Evolutionary conservation across 352 stramenopile genomes (phyloP), one percentile per base, ranked within the genome.

Genomic region (Nothophytophthora sp.): DNA sequence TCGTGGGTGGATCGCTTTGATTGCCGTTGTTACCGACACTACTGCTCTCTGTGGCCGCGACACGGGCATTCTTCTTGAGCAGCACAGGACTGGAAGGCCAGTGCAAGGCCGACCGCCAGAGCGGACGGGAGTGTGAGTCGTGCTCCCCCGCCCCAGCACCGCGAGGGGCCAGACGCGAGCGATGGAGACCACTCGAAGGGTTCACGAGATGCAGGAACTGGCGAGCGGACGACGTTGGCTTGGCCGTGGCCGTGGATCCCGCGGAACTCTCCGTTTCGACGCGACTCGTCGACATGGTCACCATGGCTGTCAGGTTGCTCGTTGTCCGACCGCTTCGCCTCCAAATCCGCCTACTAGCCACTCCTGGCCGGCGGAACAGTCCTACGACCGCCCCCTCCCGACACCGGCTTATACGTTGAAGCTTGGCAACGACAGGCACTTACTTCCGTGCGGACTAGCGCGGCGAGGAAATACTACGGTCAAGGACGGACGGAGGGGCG

Each of bases 41-140:
- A 37, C 27, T 65, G 30, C 16, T 55, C 11, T 69, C 40, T 30
- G 55, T 30, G 25, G 40, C 37, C 34, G 45, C 52, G 42, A 59
- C 23, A 12, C 61, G 59, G 12, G 49, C 48, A 34, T 69, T 67
- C 19, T 76, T 75, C 57, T 73, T 73, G 16, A 56, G 48, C 27
- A 73, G 52, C 12, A 53, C 46, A 0, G 62, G 34, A n/a, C 46
- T 71, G 4, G 53, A 72, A 4, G 66, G 51, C 70, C 70, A 76
- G 1, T 70, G 44, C 30, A 68, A 30, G 25, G 51, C 55, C n/a
- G 73, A 64, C 29, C 49, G 67, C 70, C 70, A 76, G 30, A 68
- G 30, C 18, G 59, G 63, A 16, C 70, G 62, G 19, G 55, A 44
- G 10, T n/a, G n/a, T n/a, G 49, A 28, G 19, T 38, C 44, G 20